phyloP scores from a whole-genome alignment of 805 yeast species.

The Nakazawaea holstii region DNA sequence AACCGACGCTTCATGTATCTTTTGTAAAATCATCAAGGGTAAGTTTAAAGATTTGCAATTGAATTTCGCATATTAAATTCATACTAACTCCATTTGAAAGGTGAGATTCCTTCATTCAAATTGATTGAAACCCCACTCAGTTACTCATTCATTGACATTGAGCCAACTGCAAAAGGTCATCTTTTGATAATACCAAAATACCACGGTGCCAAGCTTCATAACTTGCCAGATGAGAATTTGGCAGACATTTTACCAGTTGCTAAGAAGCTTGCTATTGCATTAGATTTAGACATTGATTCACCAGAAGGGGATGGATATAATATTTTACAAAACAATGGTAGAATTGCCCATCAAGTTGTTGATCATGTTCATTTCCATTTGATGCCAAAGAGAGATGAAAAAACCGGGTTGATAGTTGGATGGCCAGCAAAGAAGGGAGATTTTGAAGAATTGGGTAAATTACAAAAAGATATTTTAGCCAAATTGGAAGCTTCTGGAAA shows the following conservation, averaged over 20 bases:
- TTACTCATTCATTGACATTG: slow-evolving; percentile 87
- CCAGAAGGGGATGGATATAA: slow-evolving; percentile 76
- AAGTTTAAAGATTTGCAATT: slow-evolving; percentile 17
- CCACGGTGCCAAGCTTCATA: slow-evolving; percentile 91
- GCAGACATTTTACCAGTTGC: slow-evolving; percentile 84
- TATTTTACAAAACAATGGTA: slow-evolving; percentile 86
- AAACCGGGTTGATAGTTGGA: slow-evolving; percentile 78
- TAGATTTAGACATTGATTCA: slow-evolving; percentile 59
- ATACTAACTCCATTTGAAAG: slow-evolving; percentile 26
- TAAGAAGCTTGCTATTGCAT: slow-evolving; percentile 74
- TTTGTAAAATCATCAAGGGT: slow-evolving; percentile 91
- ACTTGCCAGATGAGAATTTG: slow-evolving; percentile 86
- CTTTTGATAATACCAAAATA: slow-evolving; percentile 85
- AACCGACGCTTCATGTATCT: slow-evolving; percentile 67
- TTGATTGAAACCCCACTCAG: slow-evolving; percentile 78
- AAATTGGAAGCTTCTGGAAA: slow-evolving; percentile 21
- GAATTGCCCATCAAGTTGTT: slow-evolving; percentile 92
- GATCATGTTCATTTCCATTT: slow-evolving; percentile 96
- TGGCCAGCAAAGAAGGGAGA: slow-evolving; percentile 92
- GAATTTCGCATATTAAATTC: too few species aligned
- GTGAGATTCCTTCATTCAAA: slow-evolving; percentile 93
- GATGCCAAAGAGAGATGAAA: slow-evolving; percentile 76
- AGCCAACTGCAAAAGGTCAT: slow-evolving; percentile 88
- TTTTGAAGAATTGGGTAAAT: slow-evolving; percentile 61
- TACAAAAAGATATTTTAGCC: slow-evolving; percentile 54